Evolutionary conservation across 257 asterid species (phyloP).

Genomic region (Leptodermis oblonga): DNA sequence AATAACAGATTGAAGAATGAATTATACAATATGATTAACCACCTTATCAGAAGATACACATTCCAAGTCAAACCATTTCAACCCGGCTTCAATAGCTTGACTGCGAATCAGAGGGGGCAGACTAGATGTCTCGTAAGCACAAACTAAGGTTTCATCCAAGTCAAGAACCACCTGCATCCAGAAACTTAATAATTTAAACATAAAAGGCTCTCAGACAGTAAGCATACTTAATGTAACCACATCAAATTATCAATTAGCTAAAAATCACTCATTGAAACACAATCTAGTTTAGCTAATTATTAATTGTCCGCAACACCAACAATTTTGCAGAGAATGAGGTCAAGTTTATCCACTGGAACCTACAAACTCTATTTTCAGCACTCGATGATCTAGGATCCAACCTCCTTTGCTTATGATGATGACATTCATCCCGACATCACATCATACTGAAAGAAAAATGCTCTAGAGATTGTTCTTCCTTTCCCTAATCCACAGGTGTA

Average conservation of each 20-base stretch:
- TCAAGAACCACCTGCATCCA: slow-evolving; percentile 81
- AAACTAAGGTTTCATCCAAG: slow-evolving; percentile 87
- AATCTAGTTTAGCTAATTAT: background rate
- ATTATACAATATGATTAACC: background rate
- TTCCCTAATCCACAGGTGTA: too few relatives aligned
- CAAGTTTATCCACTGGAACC: background rate
- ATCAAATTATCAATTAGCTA: background rate
- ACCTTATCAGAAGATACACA: slow-evolving; percentile 63
- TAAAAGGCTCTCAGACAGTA: background rate
- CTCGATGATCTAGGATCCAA: background rate
- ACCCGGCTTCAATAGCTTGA: slow-evolving; percentile 87
- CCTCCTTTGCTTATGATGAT: background rate
- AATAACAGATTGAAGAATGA: background rate
- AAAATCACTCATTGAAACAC: background rate
- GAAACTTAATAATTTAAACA: slow-evolving; percentile 14
- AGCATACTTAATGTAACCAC: background rate
- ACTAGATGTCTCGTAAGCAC: slow-evolving; percentile 85
- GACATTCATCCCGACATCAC: background rate
- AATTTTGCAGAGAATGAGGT: background rate
- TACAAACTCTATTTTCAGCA: background rate
- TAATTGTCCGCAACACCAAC: background rate
- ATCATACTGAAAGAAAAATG: background rate
- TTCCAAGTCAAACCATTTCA: slow-evolving; percentile 84
- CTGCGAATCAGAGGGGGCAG: slow-evolving; percentile 60
- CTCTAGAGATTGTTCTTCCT: background rate